Evolutionary conservation across 331 rosid species (phyloP), one percentile per base, ranked within the genome.

Genomic region (Pyracantha coccinea): DNA sequence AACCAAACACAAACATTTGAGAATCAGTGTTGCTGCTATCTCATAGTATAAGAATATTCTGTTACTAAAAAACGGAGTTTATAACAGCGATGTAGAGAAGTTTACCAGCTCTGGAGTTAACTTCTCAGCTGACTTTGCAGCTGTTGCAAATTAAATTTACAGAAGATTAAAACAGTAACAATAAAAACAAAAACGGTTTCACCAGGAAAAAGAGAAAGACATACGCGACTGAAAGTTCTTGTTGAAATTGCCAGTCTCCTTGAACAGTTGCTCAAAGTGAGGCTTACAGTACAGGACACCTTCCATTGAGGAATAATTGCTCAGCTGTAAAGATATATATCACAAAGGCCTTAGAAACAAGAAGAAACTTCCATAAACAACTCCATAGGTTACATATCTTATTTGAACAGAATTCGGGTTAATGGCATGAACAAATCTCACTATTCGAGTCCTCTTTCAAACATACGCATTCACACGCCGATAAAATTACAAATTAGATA

Each of bases 251-350:
- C 99, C 99, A 2, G 88, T 72, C 85, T 92, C 99, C 87, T 88
- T 94, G 88, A 94, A 94, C 59, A 94, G 97, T 87, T 94, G 99
- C 87, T 91, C 97, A 77, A 87, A 94, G 76, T 94, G 97, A 82
- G 99, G 99, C 86, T 94, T 92, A 63, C 99, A 94, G 82, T 94
- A 94, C 50, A 91, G 86, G 78, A 93, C 92, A 71, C 98, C 98
- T 80, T 93, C 98, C 98, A 93, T 91, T 52, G 98, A 93, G 74
- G 98, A 93, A 83, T 93, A 93, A 87, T 66, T 93, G 86, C 98
- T 93, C 66, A 91, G 82, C 99, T 94, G 91, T 80, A 86, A 80
- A 71, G 73, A 84, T 25, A 57, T 71, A 84, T 33, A 38, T 54
- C 58, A 68, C 23, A 66, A 28, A 74, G 65, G 45, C 21, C 21